Base-by-base conservation (phyloP, 2,329 filamentous ascomycete species). In the Colletotrichum salicis region DNA sequence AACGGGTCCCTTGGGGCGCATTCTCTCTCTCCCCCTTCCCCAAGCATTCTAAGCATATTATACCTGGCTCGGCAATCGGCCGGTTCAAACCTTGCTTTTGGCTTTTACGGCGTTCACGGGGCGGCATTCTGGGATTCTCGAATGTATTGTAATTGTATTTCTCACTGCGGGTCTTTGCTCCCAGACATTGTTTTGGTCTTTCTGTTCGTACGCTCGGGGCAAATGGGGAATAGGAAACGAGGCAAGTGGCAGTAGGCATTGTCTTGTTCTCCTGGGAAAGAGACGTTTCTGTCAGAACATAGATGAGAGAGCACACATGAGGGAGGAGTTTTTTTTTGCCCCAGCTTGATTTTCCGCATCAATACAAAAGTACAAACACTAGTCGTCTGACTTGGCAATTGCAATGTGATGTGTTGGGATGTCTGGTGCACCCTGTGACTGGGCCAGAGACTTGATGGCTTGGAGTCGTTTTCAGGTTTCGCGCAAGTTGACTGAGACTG, bases 141-240 rank as follows among this genome's bases (percentile, higher is more conserved):
- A 58, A 12, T 45, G 66, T 70, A 70, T 72, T 72, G 70, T 72
- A 72, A 48, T 61, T 72, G 70, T 72, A 72, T 70, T 69, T 64
- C 22, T 41, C 56, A 64, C 64, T 69, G 66, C 31, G 64, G 62
- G 60, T 35, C 27, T 69, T 56, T 56, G 24, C 48, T 45, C 27
- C 54, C 51, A 64, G 61, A 64, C 60, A 52, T 37, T 71, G 55
- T 55, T 67, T 51, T 55, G 45, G 45, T 69, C 33, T 54, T 37
- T 37, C 37, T 59, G 48, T 51, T 51, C 37, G 59, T 48, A 45
- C 41, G 45, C 33, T 48, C n/a, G 11, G 33, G 55, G 59, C 60
- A 57, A 22, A 52, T 48, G n/a, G 22, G 13, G 19, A 3, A 2
- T 15, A 48, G 24, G 10, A 54, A 62, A 8, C 10, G 10, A 27